Evolutionary conservation across 2,329 filamentous ascomycete species (phyloP).

Genomic region (Elsinoe arachidis): DNA sequence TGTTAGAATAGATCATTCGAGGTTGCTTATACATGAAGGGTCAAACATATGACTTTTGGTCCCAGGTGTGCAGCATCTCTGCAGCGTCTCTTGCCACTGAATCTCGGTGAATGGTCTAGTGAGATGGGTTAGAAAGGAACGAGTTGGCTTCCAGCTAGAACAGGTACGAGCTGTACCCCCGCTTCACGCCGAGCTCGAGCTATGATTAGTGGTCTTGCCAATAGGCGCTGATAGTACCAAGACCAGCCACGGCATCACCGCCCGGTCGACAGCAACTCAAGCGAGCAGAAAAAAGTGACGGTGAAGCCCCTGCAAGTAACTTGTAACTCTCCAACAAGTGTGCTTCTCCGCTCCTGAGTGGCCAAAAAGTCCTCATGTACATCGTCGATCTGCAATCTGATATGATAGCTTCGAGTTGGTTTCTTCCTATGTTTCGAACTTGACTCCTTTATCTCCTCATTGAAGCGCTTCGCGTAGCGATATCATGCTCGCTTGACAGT

Average conservation of each 20-base stretch:
- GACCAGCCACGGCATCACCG: neutral
- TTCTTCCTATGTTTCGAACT: neutral
- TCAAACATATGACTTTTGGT: too few species aligned
- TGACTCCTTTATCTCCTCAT: neutral
- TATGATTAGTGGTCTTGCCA: neutral
- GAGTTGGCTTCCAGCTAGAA: neutral
- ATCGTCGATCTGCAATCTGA: conserved; percentile 2
- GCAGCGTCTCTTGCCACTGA: neutral
- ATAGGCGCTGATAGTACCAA: neutral
- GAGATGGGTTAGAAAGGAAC: too few species aligned
- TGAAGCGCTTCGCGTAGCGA: neutral
- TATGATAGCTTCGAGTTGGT: neutral
- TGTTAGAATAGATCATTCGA: neutral
- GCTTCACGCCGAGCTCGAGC: neutral
- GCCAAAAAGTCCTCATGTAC: neutral
- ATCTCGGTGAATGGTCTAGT: too few species aligned
- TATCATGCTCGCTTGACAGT: neutral
- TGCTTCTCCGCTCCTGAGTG: neutral
- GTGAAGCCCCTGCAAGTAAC: neutral
- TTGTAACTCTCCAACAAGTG: neutral
- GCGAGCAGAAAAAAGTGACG: neutral
- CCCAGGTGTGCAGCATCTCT: neutral
- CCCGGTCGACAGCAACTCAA: neutral
- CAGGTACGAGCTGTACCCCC: neutral
- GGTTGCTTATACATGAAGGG: neutral